Evolutionary conservation across 768 basidiomycete genomes (phyloP).

Genomic region (Leccinum ochraceum): DNA sequence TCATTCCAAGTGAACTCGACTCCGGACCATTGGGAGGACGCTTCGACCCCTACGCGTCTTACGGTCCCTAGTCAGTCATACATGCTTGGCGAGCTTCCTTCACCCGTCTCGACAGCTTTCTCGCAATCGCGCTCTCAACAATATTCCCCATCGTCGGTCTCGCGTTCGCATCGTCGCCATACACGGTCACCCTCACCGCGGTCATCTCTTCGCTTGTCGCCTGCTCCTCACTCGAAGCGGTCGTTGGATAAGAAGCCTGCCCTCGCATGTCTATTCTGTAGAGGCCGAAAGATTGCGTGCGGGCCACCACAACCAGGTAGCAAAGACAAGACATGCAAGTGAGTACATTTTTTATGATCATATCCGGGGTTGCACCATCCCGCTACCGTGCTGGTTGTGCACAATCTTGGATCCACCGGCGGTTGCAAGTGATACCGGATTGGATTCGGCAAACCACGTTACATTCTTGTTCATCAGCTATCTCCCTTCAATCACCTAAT

Average conservation of each 20-base stretch:
- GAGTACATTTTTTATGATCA: conserved; percentile 31
- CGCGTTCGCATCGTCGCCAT: conserved; percentile 24
- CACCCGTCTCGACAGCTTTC: conserved; percentile 8
- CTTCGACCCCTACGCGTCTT: conserved; percentile 6
- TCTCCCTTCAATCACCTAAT: conserved; percentile 26
- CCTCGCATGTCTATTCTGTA: conserved; percentile 64
- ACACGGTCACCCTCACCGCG: conserved; percentile 32
- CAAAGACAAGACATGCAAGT: conserved; percentile 66
- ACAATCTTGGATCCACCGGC: conserved; percentile 14
- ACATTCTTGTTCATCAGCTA: conserved; percentile 1
- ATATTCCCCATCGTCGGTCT: conserved; percentile 12
- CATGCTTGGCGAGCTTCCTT: conserved; percentile 20
- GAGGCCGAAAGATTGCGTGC: conserved; percentile 70
- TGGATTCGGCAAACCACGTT: conserved; percentile 7
- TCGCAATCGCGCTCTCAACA: conserved; percentile 16
- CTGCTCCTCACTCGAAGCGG: conserved; percentile 26
- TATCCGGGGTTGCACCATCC: not conserved
- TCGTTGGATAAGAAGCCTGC: conserved; percentile 54
- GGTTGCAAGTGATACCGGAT: conserved; percentile 18
- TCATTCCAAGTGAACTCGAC: conserved; percentile 8
- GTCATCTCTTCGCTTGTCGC: conserved; percentile 21
- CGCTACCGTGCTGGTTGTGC: conserved; percentile 7
- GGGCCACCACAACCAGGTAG: conserved; percentile 57
- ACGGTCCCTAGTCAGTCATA: conserved; percentile 18
- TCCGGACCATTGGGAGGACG: conserved; percentile 28